Conservation (phyloP, 1,284 basidiomycete genomes). For the Bondarzewia mesenterica region DNA sequence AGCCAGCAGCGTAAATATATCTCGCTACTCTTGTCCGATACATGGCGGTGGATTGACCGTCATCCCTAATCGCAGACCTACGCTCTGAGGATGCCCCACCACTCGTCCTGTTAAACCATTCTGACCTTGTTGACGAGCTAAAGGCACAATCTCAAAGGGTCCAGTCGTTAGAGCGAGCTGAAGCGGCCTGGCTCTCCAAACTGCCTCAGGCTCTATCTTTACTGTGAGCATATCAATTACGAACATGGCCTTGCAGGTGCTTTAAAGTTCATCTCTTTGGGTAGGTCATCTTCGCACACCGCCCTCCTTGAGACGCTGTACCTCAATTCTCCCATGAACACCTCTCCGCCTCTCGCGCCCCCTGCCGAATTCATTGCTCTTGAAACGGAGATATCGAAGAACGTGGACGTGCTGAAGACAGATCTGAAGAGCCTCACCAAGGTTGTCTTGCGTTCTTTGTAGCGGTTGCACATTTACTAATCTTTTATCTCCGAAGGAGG, state of each 20-base stretch:
- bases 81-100: not conserved
- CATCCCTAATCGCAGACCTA: too few relatives aligned
- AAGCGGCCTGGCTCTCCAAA: not conserved
- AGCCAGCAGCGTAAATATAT: not conserved
- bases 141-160: too few relatives aligned
- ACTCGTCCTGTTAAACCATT: not conserved
- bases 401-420: not conserved
- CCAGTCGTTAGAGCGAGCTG: not conserved
- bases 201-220: not conserved
- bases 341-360: not conserved
- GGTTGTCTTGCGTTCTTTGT: not conserved
- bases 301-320: not conserved
- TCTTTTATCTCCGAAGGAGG: not conserved
- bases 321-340: not conserved
- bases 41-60: not conserved
- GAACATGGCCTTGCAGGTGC: not conserved
- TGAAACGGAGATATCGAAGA: not conserved
- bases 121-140: not conserved
- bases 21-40: not conserved
- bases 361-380: not conserved
- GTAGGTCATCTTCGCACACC: not conserved
- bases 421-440: not conserved
- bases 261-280: too few relatives aligned
- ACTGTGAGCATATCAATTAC: not conserved
- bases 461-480: not conserved